Evolutionary conservation across 305 asterid species (phyloP).

Genomic region (Fraxinus greggii): DNA sequence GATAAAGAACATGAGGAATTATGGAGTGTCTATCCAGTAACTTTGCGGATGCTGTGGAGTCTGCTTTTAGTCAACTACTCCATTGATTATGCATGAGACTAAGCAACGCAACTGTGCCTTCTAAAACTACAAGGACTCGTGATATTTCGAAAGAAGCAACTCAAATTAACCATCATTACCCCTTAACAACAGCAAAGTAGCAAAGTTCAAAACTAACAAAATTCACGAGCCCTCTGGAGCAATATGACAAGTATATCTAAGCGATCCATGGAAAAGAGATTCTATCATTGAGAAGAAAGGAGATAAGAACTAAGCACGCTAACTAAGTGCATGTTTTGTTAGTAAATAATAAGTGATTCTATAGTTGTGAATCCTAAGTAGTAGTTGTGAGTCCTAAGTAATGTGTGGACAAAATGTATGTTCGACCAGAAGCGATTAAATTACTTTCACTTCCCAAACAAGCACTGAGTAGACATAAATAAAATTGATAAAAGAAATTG

Average conservation of each 20-base stretch:
- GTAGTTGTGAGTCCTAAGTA: background rate
- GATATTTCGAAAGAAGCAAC: background rate
- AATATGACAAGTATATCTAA: background rate
- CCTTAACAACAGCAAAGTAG: background rate
- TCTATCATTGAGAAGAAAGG: background rate
- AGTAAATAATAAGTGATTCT: background rate
- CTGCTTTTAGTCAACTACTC: background rate
- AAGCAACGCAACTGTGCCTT: background rate
- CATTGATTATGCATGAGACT: background rate
- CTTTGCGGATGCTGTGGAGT: background rate
- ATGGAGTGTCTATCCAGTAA: background rate
- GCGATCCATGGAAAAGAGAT: background rate
- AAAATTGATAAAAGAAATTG: background rate
- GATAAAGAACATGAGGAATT: background rate
- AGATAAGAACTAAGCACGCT: background rate
- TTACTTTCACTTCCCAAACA: background rate
- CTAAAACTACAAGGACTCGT: background rate
- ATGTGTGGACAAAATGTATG: background rate
- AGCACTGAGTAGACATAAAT: background rate
- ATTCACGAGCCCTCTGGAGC: background rate
- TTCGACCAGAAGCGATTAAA: background rate
- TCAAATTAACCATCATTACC: background rate
- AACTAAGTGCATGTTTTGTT: background rate
- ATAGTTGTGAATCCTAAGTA: background rate
- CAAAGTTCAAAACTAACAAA: background rate